Conservation (phyloP, 108 stramenopile genomes). For the Cyclostephanos invisitatus region DNA sequence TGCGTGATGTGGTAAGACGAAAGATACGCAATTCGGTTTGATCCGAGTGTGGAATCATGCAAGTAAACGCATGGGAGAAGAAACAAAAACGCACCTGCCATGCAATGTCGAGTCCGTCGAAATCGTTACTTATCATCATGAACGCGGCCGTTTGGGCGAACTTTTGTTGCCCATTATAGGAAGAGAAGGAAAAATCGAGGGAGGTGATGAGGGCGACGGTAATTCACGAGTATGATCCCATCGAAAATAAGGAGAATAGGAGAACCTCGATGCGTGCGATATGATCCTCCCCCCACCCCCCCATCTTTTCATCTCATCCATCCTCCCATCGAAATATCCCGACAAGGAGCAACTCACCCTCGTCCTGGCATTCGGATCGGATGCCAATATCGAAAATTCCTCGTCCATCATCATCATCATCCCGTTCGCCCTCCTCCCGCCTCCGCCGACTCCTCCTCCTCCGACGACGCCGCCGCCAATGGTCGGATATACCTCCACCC, state of each 20-base stretch:
- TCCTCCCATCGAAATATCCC: too few species aligned
- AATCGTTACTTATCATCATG: slow-evolving; percentile 21
- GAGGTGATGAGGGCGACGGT: too few species aligned
- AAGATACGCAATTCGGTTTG: background rate
- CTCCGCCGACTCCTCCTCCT: slow-evolving; percentile 15
- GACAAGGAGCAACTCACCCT: slow-evolving; percentile 8
- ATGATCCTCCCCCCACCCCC: background rate
- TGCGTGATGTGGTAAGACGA: too few species aligned
- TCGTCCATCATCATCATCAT: too few species aligned
- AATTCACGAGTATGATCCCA: too few species aligned
- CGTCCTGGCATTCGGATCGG: slow-evolving; percentile 11
- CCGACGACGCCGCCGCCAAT: slow-evolving; percentile 17
- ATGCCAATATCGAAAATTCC: slow-evolving; percentile 17
- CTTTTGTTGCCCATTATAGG: too few species aligned
- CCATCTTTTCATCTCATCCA: too few species aligned
- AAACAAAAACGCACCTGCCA: slow-evolving; percentile 20
- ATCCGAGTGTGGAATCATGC: background rate
- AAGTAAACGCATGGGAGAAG: background rate
- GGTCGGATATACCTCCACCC: slow-evolving; percentile 11
- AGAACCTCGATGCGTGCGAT: too few species aligned
- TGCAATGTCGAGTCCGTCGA: slow-evolving; percentile 36
- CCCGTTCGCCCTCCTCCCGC: background rate
- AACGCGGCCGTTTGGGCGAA: slow-evolving; percentile 21
- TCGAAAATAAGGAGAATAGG: too few species aligned
- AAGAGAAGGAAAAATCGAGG: too few species aligned